Conservation (phyloP, 2,329 filamentous ascomycete genomes). For the Arthrobotrys megalospora region DNA sequence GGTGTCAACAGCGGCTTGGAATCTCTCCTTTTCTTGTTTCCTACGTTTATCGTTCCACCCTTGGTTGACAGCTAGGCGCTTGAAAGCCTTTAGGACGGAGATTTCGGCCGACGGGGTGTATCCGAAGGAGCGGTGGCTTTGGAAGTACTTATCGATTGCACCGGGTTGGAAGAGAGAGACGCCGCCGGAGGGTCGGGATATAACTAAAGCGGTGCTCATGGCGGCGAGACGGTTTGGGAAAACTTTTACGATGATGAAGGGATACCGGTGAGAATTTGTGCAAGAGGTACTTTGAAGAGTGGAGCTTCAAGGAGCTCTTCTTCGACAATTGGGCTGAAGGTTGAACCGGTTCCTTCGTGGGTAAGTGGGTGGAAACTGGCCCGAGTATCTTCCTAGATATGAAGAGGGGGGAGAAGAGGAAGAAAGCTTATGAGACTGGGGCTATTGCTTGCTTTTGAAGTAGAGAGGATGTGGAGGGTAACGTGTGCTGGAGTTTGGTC, state of each 20-base stretch:
- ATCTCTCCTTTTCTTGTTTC: constrained; percentile 27
- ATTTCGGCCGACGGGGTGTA: constrained; percentile 34
- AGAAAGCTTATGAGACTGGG: neutral
- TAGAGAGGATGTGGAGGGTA: neutral
- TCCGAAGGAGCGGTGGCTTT: constrained; percentile 17
- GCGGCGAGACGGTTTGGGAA: neutral
- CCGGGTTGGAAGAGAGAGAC: constrained; percentile 48
- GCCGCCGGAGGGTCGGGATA: neutral
- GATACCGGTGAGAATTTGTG: neutral
- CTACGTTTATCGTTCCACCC: constrained; percentile 18
- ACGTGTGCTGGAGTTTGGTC: neutral
- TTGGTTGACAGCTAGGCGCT: constrained; percentile 44
- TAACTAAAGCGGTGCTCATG: neutral
- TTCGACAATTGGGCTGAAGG: neutral
- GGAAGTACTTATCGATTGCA: constrained; percentile 42
- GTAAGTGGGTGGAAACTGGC: neutral
- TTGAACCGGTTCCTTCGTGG: neutral
- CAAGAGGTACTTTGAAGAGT: constrained; percentile 3
- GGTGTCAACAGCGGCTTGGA: constrained; percentile 40
- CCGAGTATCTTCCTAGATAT: constrained; percentile 25
- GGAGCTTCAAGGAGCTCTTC: neutral
- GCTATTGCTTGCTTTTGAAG: constrained; percentile 1
- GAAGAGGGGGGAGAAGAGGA: neutral
- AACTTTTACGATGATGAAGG: neutral
- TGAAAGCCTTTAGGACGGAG: constrained; percentile 44